Evolutionary conservation across 148 eudicot genomes (phyloP).

Genomic region (Camellia sinensis): DNA sequence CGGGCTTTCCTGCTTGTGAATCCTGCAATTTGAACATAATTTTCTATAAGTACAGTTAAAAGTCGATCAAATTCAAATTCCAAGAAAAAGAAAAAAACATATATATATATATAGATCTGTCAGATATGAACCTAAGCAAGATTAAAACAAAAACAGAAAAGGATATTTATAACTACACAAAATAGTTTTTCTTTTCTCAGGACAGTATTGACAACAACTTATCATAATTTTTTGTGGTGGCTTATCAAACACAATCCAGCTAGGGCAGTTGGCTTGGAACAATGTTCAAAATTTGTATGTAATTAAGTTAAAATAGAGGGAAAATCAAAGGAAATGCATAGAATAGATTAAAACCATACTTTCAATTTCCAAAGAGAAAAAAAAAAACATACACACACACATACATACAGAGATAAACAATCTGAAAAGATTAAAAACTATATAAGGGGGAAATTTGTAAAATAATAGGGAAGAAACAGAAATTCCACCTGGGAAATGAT

Average conservation of each 20-base stretch:
- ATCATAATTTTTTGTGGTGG: too few species aligned
- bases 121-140: background rate
- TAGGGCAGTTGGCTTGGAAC: too few species aligned
- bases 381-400: background rate
- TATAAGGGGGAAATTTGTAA: background rate
- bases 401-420: background rate
- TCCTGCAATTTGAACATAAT: slow-evolving; percentile 43
- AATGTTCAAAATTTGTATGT: too few species aligned
- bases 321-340: too few species aligned
- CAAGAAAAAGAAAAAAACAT: background rate
- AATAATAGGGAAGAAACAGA: background rate
- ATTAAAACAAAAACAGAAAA: background rate
- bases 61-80: background rate
- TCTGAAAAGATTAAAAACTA: background rate
- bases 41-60: background rate
- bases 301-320: too few species aligned
- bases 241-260: too few species aligned
- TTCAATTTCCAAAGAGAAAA: background rate
- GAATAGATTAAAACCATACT: too few species aligned
- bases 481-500: background rate
- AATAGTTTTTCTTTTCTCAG: too few species aligned
- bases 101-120: background rate
- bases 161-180: too few species aligned
- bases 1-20: slow-evolving; percentile 26
- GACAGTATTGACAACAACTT: background rate